Base-by-base conservation (phyloP, 768 basidiomycete species). In the Boletus reticulatus region DNA sequence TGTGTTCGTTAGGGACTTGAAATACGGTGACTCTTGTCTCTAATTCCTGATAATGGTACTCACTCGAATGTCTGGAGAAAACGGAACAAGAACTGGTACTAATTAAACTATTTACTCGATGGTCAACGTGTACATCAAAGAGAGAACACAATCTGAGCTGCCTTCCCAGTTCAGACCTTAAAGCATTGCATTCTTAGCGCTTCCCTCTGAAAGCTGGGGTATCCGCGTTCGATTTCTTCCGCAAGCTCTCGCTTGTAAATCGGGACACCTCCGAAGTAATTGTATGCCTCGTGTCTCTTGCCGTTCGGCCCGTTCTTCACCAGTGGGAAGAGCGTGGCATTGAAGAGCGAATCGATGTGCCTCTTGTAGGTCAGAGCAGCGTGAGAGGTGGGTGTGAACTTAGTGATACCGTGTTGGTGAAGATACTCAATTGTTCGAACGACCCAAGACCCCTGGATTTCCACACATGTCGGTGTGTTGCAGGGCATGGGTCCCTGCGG, bases 191-290 rank as follows among this genome's bases (percentile, higher is more conserved):
- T 4, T n/a, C 9, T 47, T 0, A 54, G 16, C 0, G 47, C 7
- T 20, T 63, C 62, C 20, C 45, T 56, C 39, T 56, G 29, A 31
- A 63, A 63, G 24, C 48, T 36, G 1, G 59, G 60, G 20, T 61
- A 61, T 6, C 59, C 60, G 3, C 44, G 31, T 11, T 53, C 55
- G 1, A 61, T 50, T 24, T 63, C 62, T 14, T 56, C 50, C 48
- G 7, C 29, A 17, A 63, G 60, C 50, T 63, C 62, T n/a, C 13
- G 29, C 9, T 16, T 46, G 19, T 63, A 63, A 24, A 0, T 1
- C 3, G 19, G 5, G 6, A 55, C 24, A 10, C 58, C 59, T 8
- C 27, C 58, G 6, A 22, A 0, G 17, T 60, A 61, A 24, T 52
- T 52, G n/a, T 49, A 48, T 14, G 53, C 16, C 42, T 55, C 53